Evolutionary conservation across 73 alveolate species (phyloP), one percentile per base, ranked within the genome.

Genomic region (Effrenium voratum): DNA sequence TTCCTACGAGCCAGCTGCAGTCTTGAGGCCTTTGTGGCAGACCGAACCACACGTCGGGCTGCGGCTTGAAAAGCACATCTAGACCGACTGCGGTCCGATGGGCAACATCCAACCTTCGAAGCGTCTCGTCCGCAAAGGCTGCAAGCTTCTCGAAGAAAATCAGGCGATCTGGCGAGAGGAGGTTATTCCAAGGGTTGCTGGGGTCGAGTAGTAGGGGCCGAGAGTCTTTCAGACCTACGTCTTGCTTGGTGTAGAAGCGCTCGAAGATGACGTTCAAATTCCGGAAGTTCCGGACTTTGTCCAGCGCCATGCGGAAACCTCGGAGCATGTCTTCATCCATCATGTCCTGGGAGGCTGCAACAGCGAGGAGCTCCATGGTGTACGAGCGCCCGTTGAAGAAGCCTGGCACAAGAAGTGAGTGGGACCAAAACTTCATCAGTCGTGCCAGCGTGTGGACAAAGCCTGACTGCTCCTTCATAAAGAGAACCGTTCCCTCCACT

Each of bases 321-420:
- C 94, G 63, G 49, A 86, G 55, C 34, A 86, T 13, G 45, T 86
- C 94, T 40, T 36, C 93, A 10, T 55, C 46, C 32, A 82, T 12
- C 63, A 22, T 60, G 8, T 85, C 93, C 80, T 57, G 79, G 15
- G 93, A 36, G 22, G 93, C 93, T 73, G 32, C 24, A 6, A 59
- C 93, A 26, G 93, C 93, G 16, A 85, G 44, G 40, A 85, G 93
- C 80, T 85, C 93, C 93, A 85, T 85, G 44, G 93, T 85, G 93
- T 57, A 85, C 2, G 81, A 85, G 45, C 93, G 43, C 38, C 93
- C 93, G 34, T 85, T 85, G 80, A 85, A 85, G 34, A 85, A 85
- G 28, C 93, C 81, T 2, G 93, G 80, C 34, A 85, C 81, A 0
- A 55, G 60, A 3, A 85, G 46, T 3, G 82, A 57, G 41, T 85